Base-by-base conservation (phyloP, 2,329 filamentous ascomycete species). In the Aspergillus udagawae region DNA sequence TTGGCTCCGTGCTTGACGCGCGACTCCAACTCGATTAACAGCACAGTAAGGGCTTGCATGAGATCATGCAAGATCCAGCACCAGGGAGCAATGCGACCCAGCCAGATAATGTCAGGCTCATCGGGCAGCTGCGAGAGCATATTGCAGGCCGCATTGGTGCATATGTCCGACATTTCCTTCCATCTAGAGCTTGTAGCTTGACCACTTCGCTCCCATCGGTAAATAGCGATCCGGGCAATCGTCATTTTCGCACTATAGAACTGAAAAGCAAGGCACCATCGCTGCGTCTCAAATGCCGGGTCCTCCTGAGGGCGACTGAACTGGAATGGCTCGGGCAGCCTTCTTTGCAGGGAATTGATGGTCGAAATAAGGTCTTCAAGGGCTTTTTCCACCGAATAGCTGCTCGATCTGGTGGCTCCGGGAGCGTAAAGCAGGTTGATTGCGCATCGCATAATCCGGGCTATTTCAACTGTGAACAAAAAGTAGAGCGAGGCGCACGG, bases 61-160 rank as follows among this genome's bases (percentile, higher is more conserved):
- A 78, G 58, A 48, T 73, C 73, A 56, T 78, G 75, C 28, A 78
- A 61, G 20, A 75, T 63, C 55, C 66, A 72, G 73, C 74, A 78
- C 76, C 75, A 78, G 3, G 73, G 73, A 1, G 68, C 66, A 3
- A 70, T 61, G 4, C 64, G 59, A 23, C 70, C 67, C 3, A 77
- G 58, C 54, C 70, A 73, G 17, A 61, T 54, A 1, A 61, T 61
- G 52, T 75, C 68, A 0, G 70, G 69, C 23, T 69, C 56, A 17
- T 73, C 64, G 2, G 75, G 74, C 1, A 78, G 64, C 6, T 74
- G 55, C n/a, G 65, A 62, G 8, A 77, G 57, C 60, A 72, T 68
- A 10, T 67, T 60, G 32, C 66, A 66, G 4, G 75, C 75, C 4
- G 66, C 62, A 7, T 71, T 63, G n/a, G 77, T 70, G 44, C 75